Evolutionary conservation across 148 eudicot species (phyloP).

Genomic region (Gaultheria prostrata): DNA sequence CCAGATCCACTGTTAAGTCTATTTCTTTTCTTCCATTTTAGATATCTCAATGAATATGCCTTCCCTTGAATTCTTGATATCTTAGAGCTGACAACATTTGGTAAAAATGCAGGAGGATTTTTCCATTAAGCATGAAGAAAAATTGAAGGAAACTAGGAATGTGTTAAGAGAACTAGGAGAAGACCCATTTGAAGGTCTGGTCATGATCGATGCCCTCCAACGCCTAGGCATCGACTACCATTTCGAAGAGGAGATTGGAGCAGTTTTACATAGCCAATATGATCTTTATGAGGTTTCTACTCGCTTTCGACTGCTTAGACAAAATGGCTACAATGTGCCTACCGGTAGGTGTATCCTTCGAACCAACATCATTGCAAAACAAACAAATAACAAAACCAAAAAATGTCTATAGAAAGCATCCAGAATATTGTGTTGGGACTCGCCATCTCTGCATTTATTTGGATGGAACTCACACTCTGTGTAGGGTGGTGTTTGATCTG

Average conservation of each 20-base stretch:
- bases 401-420: neutral
- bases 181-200: conserved; percentile 19
- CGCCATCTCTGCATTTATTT: neutral
- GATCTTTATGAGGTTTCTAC: conserved; percentile 39
- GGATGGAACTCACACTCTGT: neutral
- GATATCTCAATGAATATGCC: neutral
- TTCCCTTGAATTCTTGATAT: neutral
- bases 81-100: neutral
- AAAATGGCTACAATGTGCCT: conserved; percentile 39
- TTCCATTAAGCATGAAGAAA: neutral
- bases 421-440: neutral
- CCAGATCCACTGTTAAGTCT: neutral
- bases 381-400: neutral
- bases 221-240: conserved; percentile 34
- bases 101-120: conserved; percentile 8
- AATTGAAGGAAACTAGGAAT: conserved; percentile 6
- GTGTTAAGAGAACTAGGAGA: conserved; percentile 9
- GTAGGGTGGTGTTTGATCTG: too few relatives aligned
- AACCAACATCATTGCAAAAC: neutral
- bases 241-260: conserved; percentile 28
- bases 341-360: conserved; percentile 27
- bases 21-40: neutral
- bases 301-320: conserved; percentile 48
- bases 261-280: conserved; percentile 12
- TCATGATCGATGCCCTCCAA: conserved; percentile 30